Percentiles rank a stretch among this genome's conserved stretches.
These are phyloP conservation scores for Tephrocybe sp. DNA, from an alignment of 768 basidiomycete species.

Conservation along the genomic window DNA sequence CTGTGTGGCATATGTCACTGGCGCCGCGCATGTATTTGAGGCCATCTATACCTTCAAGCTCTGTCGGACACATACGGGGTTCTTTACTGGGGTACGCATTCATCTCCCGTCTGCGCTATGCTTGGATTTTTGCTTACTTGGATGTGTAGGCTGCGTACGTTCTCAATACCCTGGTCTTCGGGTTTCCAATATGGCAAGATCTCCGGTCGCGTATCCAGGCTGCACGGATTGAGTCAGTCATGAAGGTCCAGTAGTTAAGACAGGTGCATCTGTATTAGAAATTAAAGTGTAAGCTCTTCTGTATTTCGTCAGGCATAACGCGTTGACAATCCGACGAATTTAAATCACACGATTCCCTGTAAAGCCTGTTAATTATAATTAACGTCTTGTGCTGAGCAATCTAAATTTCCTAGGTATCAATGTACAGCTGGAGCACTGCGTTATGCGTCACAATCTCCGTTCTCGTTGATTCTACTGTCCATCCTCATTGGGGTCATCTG, in stretches of 20 bases:
- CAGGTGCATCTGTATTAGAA: neutral
- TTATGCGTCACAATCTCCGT: neutral
- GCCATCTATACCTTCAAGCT: conserved; percentile 44
- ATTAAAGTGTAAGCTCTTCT: neutral
- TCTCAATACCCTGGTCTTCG: conserved; percentile 46
- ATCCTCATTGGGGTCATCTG: neutral
- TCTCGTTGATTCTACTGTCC: neutral
- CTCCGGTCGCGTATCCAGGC: conserved; percentile 58
- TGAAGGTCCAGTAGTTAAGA: conserved; percentile 57
- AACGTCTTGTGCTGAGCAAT: no score
- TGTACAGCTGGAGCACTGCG: neutral
- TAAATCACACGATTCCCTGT: no score
- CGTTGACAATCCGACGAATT: no score
- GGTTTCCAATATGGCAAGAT: conserved; percentile 52
- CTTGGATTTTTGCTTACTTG: neutral
- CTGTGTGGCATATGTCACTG: conserved; percentile 29
- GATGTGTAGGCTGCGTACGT: conserved; percentile 48
- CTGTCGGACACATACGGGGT: conserved; percentile 50
- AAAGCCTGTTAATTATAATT: no score
- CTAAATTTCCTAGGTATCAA: no score
- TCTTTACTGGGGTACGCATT: conserved; percentile 33
- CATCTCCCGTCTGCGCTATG: neutral
- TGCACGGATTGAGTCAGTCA: conserved; percentile 74
- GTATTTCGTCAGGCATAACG: neutral
- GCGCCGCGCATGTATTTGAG: conserved; percentile 44